Percentiles rank a stretch among this genome's conserved stretches.
Evolutionary conservation across 2,329 filamentous ascomycete species (phyloP).

Genomic region (Beauveria australis): DNA sequence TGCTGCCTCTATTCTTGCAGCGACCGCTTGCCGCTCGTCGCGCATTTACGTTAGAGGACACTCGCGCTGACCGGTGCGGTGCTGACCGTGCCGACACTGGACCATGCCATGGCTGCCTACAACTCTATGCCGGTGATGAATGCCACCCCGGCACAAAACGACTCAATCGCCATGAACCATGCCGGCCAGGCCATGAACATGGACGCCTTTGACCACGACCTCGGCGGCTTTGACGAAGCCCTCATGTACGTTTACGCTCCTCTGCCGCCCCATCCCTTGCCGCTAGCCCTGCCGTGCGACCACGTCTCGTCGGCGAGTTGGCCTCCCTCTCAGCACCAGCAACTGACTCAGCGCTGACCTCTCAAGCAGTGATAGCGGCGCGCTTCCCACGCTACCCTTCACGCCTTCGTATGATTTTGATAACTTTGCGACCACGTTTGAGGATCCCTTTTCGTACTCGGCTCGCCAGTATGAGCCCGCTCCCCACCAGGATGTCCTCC

Average conservation of each 20-base stretch:
- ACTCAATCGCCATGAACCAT: conserved; percentile 39
- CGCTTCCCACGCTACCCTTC: conserved; percentile 38
- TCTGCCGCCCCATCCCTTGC: conserved; percentile 8
- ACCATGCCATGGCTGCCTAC: conserved; percentile 50
- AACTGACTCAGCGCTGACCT: neutral
- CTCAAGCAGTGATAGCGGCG: conserved; percentile 23
- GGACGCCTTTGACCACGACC: conserved; percentile 43
- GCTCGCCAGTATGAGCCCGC: conserved; percentile 38
- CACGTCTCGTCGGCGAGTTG: neutral
- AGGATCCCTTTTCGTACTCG: conserved; percentile 57
- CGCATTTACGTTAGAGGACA: neutral
- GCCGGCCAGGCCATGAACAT: conserved; percentile 34
- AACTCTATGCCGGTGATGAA: conserved; percentile 47
- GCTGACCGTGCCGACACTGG: conserved; percentile 22
- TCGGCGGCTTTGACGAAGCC: conserved; percentile 45
- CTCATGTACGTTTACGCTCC: conserved; percentile 38
- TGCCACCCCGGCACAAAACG: conserved; percentile 34
- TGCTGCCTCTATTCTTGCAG: neutral
- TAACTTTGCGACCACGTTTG: conserved; percentile 52
- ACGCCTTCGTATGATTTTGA: conserved; percentile 55
- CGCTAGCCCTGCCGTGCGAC: neutral
- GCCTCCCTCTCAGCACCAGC: neutral
- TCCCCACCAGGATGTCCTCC: conserved; percentile 34
- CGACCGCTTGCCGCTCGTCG: neutral
- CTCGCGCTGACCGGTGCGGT: conserved; percentile 17